These are phyloP conservation scores for Leucosporidium scottii DNA, from an alignment of 768 basidiomycete species.

Conservation along the genomic window DNA sequence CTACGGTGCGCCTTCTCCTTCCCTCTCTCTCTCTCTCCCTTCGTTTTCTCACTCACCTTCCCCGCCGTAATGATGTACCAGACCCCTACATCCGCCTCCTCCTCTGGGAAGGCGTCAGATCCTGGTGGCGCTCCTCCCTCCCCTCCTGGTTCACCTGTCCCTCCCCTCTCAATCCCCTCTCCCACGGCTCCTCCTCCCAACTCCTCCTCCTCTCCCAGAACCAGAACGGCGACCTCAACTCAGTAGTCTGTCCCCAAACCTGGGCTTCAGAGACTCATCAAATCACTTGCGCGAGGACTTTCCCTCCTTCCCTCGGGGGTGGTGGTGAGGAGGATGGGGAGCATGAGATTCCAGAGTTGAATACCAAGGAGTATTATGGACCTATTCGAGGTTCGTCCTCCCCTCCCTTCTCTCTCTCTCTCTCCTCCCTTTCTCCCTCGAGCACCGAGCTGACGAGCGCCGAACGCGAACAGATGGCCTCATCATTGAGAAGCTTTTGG, in stretches of 20 bases:
- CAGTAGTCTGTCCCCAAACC: slow-evolving; percentile 26
- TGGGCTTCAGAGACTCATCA: slow-evolving; percentile 33
- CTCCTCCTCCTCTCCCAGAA: slow-evolving; percentile 23
- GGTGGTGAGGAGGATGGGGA: neutral
- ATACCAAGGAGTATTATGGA: slow-evolving; percentile 72
- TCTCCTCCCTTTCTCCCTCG: slow-evolving; percentile 48
- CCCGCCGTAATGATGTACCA: neutral
- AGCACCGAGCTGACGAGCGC: no score
- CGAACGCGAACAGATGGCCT: slow-evolving; percentile 45
- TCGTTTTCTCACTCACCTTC: slow-evolving; percentile 47
- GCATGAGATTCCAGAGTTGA: slow-evolving; percentile 35
- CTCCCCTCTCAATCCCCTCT: slow-evolving; percentile 30
- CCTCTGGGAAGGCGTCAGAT: slow-evolving; percentile 72
- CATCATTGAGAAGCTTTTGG: slow-evolving; percentile 73
- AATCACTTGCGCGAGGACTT: slow-evolving; percentile 30
- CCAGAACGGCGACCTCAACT: neutral
- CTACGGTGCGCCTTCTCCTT: slow-evolving; percentile 47
- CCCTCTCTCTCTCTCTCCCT: slow-evolving; percentile 65
- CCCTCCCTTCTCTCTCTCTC: slow-evolving; percentile 56
- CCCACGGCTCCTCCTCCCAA: slow-evolving; percentile 15
- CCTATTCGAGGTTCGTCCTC: slow-evolving; percentile 47
- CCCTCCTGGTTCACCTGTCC: slow-evolving; percentile 66
- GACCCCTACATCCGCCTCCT: slow-evolving; percentile 61
- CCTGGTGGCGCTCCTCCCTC: slow-evolving; percentile 58
- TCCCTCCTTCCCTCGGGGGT: slow-evolving; percentile 20